Evolutionary conservation across 805 yeast genomes (phyloP), one percentile per base, ranked within the genome.

Genomic region (Myxozyma monticola): DNA sequence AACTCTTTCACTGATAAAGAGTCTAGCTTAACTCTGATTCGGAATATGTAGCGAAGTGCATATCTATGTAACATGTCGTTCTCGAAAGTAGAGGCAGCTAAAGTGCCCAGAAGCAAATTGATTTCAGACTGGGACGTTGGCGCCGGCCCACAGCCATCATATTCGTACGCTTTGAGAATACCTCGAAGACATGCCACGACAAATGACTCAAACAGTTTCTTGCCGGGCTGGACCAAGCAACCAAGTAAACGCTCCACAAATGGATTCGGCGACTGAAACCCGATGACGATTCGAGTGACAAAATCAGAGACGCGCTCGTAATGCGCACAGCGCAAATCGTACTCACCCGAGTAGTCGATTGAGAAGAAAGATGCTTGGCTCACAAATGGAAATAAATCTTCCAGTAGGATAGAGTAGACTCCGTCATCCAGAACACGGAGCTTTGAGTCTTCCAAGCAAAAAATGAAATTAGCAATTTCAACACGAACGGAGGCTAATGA

Each of bases 291-390:
- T 3, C 59, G 54, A 9, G 15, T 24, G 8, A 56, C 38, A 22
- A 56, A 48, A 8, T 36, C 34, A 1, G 62, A 42, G 1, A 63
- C 57, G 1, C 30, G 31, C 2, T 55, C 51, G 18, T 71, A 68
- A 46, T 70, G 73, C 6, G 67, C 56, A 58, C 54, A 36, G 40
- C 47, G 39, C 10, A 25, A 24, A 1, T 22, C 14, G 10, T 42
- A 38, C 14, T 37, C 28, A 0, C 25, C 22, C 2, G 26, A 4
- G 25, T 15, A 10, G 14, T 25, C 41, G n/a, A 42, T 41, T 3
- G 44, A 28, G 30, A 49, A 53, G 15, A 48, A 42, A 4, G 49
- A 39, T 3, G 57, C 44, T 17, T 53, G 54, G 7, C 42, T 42
- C 3, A 45, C 31, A 17, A 45, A 45, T 9, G 47, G 51, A 14